Conservation (phyloP, 176 grass and related monocot species). For the Carex myosuroides region DNA sequence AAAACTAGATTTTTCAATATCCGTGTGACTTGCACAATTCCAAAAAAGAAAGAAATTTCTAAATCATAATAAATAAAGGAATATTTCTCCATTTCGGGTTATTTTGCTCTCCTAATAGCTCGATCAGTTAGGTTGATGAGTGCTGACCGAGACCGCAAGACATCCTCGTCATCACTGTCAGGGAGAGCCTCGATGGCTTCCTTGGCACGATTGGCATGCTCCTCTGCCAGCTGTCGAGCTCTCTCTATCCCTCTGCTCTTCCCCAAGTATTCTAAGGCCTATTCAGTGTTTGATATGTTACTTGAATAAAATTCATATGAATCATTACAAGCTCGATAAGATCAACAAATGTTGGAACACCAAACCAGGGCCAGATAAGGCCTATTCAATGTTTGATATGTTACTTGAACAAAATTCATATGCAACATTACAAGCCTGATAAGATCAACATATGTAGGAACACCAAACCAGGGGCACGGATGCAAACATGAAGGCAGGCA, state of each 20-base stretch:
- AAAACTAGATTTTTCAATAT: background rate
- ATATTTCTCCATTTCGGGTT: constrained; percentile 1
- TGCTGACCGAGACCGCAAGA: constrained; percentile 58
- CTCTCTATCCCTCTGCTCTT: constrained; percentile 76
- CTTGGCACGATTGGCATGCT: constrained; percentile 45
- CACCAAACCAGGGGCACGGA: background rate
- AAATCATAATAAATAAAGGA: constrained; percentile 1
- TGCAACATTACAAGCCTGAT: background rate
- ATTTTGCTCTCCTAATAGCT: constrained; percentile 74
- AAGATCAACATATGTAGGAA: background rate
- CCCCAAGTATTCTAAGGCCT: constrained; percentile 61
- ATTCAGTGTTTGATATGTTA: constrained; percentile 11
- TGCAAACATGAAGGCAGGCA: background rate
- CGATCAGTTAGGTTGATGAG: constrained; percentile 66
- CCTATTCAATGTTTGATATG: constrained; percentile 32
- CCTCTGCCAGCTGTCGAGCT: constrained; percentile 54
- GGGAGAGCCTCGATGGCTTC: constrained; percentile 73
- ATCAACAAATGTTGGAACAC: background rate
- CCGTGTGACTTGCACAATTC: background rate
- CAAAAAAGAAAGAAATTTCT: constrained; percentile 1
- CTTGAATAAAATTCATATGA: constrained; percentile 1
- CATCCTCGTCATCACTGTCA: constrained; percentile 72
- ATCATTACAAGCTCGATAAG: background rate
- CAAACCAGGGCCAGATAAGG: constrained; percentile 5
- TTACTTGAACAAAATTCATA: constrained; percentile 3